A percentile compares a stretch with the other conserved stretches of the same genome.
Conservation (phyloP, 352 stramenopile species). For the Phytopythium kandeliae region DNA sequence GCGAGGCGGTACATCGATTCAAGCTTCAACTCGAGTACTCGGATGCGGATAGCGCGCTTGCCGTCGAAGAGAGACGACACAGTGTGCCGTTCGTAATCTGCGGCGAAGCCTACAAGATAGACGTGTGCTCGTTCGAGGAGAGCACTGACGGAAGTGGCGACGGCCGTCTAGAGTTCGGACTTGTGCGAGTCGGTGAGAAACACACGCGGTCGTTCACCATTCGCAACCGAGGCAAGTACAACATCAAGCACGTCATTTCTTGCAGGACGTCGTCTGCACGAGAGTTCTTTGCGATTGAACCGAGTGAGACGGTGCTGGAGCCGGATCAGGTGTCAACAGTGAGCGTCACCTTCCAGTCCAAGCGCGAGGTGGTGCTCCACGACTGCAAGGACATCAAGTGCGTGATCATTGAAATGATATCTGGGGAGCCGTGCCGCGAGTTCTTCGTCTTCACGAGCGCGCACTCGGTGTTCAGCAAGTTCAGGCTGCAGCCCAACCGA, state of each 20-base stretch:
- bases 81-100: slow-evolving; percentile 30
- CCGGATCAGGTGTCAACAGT: slow-evolving; percentile 65
- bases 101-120: slow-evolving; percentile 90
- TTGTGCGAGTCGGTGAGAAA: slow-evolving; percentile 90
- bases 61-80: slow-evolving; percentile 29
- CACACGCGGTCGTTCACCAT: slow-evolving; percentile 78
- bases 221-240: slow-evolving; percentile 91
- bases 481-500: slow-evolving; percentile 82
- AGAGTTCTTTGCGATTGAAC: slow-evolving; percentile 81
- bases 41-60: slow-evolving; percentile 65
- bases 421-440: slow-evolving; percentile 84
- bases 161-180: slow-evolving; percentile 88
- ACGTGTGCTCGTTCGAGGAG: slow-evolving; percentile 81
- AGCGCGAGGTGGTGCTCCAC: slow-evolving; percentile 73
- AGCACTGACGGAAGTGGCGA: slow-evolving; percentile 22
- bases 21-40: slow-evolving; percentile 75
- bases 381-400: slow-evolving; percentile 92
- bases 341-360: slow-evolving; percentile 75
- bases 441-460: slow-evolving; percentile 82
- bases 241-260: slow-evolving; percentile 82
- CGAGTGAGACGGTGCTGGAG: slow-evolving; percentile 67
- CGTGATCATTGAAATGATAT: slow-evolving; percentile 90
- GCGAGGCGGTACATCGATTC: slow-evolving; percentile 61
- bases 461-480: slow-evolving; percentile 80
- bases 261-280: slow-evolving; percentile 42